These are phyloP conservation scores for Dictyostelium brefeldianum DNA, from an alignment of 78 protist species.

Conservation along the genomic window DNA sequence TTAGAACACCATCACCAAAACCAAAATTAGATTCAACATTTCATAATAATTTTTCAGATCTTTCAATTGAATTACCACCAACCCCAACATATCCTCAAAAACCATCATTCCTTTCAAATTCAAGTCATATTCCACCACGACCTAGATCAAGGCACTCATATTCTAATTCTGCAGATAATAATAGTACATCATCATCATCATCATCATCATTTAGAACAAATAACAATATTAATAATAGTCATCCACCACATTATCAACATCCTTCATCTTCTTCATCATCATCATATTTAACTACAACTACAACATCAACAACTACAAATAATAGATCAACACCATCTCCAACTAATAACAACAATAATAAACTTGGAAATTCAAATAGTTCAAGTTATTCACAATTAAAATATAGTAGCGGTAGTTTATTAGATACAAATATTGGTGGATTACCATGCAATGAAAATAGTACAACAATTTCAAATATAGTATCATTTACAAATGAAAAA, in stretches of 20 bases:
- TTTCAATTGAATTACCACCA: slow-evolving; percentile 38
- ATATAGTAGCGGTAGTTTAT: background rate
- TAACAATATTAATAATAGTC: too few species aligned
- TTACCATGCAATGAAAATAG: background rate
- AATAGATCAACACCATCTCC: slow-evolving; percentile 1
- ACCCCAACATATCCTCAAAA: slow-evolving; percentile 34
- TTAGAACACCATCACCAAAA: slow-evolving; percentile 35
- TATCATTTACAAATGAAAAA: slow-evolving; percentile 12
- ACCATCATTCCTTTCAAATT: background rate
- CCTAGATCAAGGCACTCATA: background rate
- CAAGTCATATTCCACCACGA: slow-evolving; percentile 9
- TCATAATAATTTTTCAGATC: background rate
- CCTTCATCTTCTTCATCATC: background rate
- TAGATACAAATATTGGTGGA: slow-evolving; percentile 3
- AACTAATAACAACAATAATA: background rate
- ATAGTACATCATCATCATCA: background rate
- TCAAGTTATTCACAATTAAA: background rate
- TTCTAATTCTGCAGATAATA: background rate
- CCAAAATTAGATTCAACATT: slow-evolving; percentile 2
- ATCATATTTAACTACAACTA: background rate
- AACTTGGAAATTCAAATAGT: background rate
- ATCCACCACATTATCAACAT: too few species aligned
- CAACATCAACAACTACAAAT: background rate
- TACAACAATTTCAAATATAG: background rate
- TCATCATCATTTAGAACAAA: too few species aligned